Percentiles rank a stretch among this genome's conserved stretches.
Evolutionary conservation across 345 rosid genomes (phyloP).

Genomic region (Balakata baccata): DNA sequence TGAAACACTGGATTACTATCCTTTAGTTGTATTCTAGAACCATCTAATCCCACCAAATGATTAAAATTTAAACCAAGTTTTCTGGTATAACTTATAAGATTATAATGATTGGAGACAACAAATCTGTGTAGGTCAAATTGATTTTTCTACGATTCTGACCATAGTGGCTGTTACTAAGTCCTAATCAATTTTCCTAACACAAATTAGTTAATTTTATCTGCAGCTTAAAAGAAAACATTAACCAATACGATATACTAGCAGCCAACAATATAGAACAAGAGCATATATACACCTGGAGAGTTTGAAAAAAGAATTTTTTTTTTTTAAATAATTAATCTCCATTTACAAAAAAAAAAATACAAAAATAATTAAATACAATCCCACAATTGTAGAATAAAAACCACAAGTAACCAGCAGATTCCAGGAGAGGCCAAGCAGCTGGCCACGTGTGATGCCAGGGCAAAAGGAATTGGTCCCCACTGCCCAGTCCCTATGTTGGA

Average conservation of each 20-base stretch:
- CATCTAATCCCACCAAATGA: constrained; percentile 25
- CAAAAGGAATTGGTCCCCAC: constrained; percentile 35
- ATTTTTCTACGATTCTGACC: constrained; percentile 13
- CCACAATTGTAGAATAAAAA: background rate
- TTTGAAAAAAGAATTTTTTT: too few relatives aligned
- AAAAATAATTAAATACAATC: background rate
- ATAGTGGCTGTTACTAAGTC: constrained; percentile 27
- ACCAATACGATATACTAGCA: background rate
- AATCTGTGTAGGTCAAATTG: constrained; percentile 25
- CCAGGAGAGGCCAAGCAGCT: constrained; percentile 19
- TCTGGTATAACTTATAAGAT: constrained; percentile 18
- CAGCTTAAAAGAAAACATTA: constrained; percentile 3
- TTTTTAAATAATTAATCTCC: background rate
- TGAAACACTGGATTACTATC: background rate
- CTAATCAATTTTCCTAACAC: constrained; percentile 1
- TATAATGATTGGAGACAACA: constrained; percentile 14
- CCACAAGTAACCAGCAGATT: constrained; percentile 18
- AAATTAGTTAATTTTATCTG: constrained; percentile 4
- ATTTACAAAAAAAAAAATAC: background rate
- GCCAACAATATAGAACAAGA: background rate
- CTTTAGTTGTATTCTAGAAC: constrained; percentile 16
- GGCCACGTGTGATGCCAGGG: constrained; percentile 45
- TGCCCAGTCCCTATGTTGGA: constrained; percentile 17
- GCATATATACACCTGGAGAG: background rate
- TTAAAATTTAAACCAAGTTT: constrained; percentile 6